Percentiles rank a stretch among this genome's conserved stretches.
These are phyloP conservation scores for Rhazya stricta DNA, from an alignment of 257 asterid species.

Conservation along the genomic window DNA sequence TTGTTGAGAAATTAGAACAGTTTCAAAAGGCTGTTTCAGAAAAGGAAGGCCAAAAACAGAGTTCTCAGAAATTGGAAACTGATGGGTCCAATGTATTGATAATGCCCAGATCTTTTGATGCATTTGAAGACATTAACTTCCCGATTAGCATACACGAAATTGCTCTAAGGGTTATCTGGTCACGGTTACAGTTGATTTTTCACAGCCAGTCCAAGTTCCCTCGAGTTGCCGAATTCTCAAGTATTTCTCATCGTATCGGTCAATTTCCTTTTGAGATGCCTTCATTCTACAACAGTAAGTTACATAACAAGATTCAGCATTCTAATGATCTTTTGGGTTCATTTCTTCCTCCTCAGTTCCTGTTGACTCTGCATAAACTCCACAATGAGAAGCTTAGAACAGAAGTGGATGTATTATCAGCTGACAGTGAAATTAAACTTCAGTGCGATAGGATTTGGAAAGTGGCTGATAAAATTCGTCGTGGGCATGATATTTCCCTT, in stretches of 20 bases:
- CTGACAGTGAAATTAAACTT: slow-evolving; percentile 34
- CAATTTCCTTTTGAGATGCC: slow-evolving; percentile 34
- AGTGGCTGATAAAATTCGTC: slow-evolving; percentile 34
- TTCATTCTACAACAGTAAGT: slow-evolving; percentile 33
- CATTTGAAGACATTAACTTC: slow-evolving; percentile 42
- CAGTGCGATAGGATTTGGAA: slow-evolving; percentile 45
- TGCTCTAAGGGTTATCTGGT: slow-evolving; percentile 43
- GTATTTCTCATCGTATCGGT: slow-evolving; percentile 36
- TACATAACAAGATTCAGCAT: slow-evolving; percentile 41
- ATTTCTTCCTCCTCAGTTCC: slow-evolving; percentile 48
- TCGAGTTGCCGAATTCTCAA: slow-evolving; percentile 28
- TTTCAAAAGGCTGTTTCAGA: slow-evolving; percentile 19
- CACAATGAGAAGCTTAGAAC: slow-evolving; percentile 8
- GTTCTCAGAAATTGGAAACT: slow-evolving; percentile 35
- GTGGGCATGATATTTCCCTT: slow-evolving; percentile 45
- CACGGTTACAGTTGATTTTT: slow-evolving; percentile 38
- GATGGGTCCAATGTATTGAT: slow-evolving; percentile 24
- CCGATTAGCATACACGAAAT: slow-evolving; percentile 68
- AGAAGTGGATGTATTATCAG: slow-evolving; percentile 39
- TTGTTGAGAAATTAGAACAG: slow-evolving; percentile 26
- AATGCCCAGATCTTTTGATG: slow-evolving; percentile 24
- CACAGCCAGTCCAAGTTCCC: slow-evolving; percentile 34
- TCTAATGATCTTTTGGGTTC: slow-evolving; percentile 39
- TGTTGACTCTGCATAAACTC: slow-evolving; percentile 43
- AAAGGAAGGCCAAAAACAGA: slow-evolving; percentile 34